phyloP scores from a whole-genome alignment of 352 stramenopile genomes.

The Elongisporangium senticosum region DNA sequence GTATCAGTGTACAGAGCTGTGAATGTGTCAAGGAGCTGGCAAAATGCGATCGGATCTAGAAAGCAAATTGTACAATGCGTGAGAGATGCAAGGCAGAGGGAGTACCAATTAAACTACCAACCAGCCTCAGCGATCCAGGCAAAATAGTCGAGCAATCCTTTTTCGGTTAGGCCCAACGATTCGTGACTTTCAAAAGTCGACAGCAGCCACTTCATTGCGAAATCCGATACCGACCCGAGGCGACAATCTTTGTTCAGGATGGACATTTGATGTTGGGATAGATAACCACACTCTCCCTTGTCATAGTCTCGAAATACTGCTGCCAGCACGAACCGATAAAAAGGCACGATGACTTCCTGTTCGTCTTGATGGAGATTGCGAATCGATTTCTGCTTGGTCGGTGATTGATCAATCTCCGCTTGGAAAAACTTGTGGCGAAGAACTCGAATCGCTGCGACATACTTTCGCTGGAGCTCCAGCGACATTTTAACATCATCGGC shows the following conservation, averaged over 20 bases:
- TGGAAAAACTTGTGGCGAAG: slow-evolving; percentile 56
- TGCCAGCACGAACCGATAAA: slow-evolving; percentile 63
- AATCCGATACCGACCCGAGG: slow-evolving; percentile 15
- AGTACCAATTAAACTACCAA: slow-evolving; percentile 7
- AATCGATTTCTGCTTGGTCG: slow-evolving; percentile 1
- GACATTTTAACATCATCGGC: neutral
- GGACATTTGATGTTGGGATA: slow-evolving; percentile 27
- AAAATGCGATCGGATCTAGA: slow-evolving; percentile 54
- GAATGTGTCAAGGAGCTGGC: slow-evolving; percentile 46
- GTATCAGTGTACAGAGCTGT: slow-evolving; percentile 59
- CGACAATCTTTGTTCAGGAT: slow-evolving; percentile 42
- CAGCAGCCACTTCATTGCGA: slow-evolving; percentile 41
- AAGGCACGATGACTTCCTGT: slow-evolving; percentile 37
- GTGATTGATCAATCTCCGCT: slow-evolving; percentile 16
- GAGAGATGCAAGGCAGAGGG: neutral
- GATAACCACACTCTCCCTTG: slow-evolving; percentile 15
- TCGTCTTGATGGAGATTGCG: slow-evolving; percentile 11
- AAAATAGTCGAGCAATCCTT: slow-evolving; percentile 62
- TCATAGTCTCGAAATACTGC: slow-evolving; percentile 50
- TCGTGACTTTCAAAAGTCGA: slow-evolving; percentile 45
- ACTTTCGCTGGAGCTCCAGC: slow-evolving; percentile 18
- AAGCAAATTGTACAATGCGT: neutral
- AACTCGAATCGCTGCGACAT: slow-evolving; percentile 36
- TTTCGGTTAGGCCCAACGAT: slow-evolving; percentile 30
- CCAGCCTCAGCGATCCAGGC: slow-evolving; percentile 61